A percentile compares a stretch with the other conserved stretches of the same genome.
Evolutionary conservation across 2,329 filamentous ascomycete species (phyloP).

Genomic region (Tolypocladium cylindrosporum): DNA sequence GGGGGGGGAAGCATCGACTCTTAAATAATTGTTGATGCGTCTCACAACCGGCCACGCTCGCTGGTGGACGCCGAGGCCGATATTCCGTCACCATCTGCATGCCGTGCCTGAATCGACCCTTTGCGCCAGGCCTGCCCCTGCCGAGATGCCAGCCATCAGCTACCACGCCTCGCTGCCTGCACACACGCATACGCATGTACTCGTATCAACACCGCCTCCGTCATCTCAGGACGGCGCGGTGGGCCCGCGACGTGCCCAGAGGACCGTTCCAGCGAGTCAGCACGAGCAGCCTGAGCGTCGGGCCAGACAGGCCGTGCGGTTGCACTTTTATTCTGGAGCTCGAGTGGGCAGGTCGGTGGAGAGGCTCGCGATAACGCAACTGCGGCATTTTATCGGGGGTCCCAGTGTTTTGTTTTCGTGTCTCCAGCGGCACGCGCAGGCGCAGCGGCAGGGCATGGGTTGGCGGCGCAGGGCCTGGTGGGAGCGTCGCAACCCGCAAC

Average conservation of each 20-base stretch:
- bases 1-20: not conserved
- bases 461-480: not conserved
- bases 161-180: not conserved
- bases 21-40: constrained; percentile 9
- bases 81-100: not conserved
- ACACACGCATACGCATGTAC: not conserved
- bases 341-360: constrained; percentile 12
- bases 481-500: not conserved
- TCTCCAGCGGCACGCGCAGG: constrained; percentile 9
- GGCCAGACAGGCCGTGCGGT: constrained; percentile 4
- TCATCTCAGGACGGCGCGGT: constrained; percentile 9
- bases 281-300: not conserved
- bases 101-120: not conserved
- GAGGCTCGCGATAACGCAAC: constrained; percentile 14
- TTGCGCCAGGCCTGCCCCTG: not conserved
- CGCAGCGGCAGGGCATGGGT: not conserved
- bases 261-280: constrained; percentile 2
- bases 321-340: constrained; percentile 4
- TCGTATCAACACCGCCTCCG: constrained; percentile 12
- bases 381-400: constrained; percentile 19
- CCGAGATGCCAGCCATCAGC: not conserved
- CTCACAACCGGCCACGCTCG: not conserved
- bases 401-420: constrained; percentile 17
- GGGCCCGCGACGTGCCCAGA: constrained; percentile 5
- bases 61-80: not conserved